Evolutionary conservation across 192 early-diverging fungal genomes (phyloP).

Genomic region (Podochytrium sp.): DNA sequence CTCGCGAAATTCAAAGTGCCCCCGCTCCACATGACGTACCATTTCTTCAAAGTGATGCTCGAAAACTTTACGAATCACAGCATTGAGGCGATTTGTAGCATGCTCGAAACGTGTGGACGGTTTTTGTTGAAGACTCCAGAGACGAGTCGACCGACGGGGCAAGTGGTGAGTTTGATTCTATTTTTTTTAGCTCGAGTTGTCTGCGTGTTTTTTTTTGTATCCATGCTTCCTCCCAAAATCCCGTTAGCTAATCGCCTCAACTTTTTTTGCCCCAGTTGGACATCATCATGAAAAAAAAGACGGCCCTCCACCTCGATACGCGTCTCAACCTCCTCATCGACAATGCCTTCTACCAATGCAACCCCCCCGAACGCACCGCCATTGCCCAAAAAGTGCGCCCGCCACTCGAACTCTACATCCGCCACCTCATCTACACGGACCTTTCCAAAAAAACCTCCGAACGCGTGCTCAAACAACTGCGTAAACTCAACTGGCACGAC

Average conservation of each 20-base stretch:
- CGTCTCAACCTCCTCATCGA: conserved; percentile 88
- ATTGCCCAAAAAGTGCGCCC: conserved; percentile 72
- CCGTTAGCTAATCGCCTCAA: conserved; percentile 4
- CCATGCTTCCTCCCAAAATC: background rate
- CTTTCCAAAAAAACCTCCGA: conserved; percentile 75
- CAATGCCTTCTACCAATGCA: conserved; percentile 87
- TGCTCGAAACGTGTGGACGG: conserved; percentile 89
- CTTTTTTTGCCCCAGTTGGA: conserved; percentile 62
- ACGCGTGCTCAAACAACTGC: conserved; percentile 65
- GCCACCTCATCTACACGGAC: conserved; percentile 86
- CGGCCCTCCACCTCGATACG: conserved; percentile 81
- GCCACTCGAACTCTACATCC: conserved; percentile 85
- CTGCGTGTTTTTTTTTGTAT: background rate
- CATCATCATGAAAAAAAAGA: conserved; percentile 90
- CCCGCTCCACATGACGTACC: conserved; percentile 79
- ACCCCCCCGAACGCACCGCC: conserved; percentile 74
- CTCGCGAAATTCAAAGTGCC: conserved; percentile 92
- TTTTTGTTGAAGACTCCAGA: conserved; percentile 81
- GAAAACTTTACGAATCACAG: conserved; percentile 84
- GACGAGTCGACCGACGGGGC: conserved; percentile 69
- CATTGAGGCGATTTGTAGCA: conserved; percentile 79
- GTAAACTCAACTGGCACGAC: conserved; percentile 88
- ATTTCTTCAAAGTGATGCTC: conserved; percentile 82
- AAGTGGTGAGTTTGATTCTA: conserved; percentile 55
- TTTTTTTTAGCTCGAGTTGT: conserved; percentile 3